phyloP scores from a whole-genome alignment of 2,329 filamentous ascomycete genomes.

The Talaromyces sp. region DNA sequence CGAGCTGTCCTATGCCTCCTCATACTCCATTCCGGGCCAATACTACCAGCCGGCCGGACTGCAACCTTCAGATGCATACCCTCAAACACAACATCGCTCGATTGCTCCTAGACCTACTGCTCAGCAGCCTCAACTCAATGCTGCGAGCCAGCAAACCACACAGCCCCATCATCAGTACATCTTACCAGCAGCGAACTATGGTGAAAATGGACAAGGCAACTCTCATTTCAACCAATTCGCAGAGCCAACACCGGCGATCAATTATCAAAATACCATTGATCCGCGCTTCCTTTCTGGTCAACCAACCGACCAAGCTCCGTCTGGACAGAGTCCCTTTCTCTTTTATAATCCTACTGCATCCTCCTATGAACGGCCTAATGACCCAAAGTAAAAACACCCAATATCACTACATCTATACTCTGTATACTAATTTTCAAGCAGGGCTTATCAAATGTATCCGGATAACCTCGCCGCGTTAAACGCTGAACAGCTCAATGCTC shows the following conservation, averaged over 20 bases:
- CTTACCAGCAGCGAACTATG: conserved; percentile 21
- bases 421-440: not conserved
- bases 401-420: conserved; percentile 1
- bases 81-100: conserved; percentile 17
- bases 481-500: conserved; percentile 10
- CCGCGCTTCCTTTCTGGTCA: conserved; percentile 31
- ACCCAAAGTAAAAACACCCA: conserved; percentile 18
- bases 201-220: conserved; percentile 3
- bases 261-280: conserved; percentile 33
- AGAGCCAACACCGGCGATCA: conserved; percentile 14
- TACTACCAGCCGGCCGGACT: conserved; percentile 27
- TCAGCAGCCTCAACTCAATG: conserved; percentile 12
- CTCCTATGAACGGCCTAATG: conserved; percentile 20
- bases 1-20: conserved; percentile 23
- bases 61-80: conserved; percentile 21
- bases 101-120: conserved; percentile 17
- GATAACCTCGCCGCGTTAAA: conserved; percentile 5
- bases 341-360: conserved; percentile 20
- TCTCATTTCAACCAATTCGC: conserved; percentile 26
- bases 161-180: conserved; percentile 19
- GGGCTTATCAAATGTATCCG: conserved; percentile 9
- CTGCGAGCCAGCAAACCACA: conserved; percentile 5
- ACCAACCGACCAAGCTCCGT: conserved; percentile 18
- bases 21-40: conserved; percentile 25
- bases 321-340: conserved; percentile 21